These are phyloP conservation scores for Fraxinus pennsylvanica DNA, from an alignment of 257 asterid genomes.

Conservation along the genomic window DNA sequence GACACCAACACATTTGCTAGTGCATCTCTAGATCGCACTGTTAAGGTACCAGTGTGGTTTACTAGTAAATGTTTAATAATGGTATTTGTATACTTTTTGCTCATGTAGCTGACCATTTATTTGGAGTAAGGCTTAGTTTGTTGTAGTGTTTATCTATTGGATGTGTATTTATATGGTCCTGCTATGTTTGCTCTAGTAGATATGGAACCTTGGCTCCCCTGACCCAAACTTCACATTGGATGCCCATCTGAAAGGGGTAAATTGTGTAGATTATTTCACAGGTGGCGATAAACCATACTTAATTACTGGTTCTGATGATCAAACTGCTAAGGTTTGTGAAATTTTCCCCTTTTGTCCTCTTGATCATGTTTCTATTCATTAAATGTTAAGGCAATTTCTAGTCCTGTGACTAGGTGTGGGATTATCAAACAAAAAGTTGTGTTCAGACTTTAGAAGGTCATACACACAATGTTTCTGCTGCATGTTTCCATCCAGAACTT, in stretches of 20 bases:
- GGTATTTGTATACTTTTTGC: background rate
- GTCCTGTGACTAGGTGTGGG: slow-evolving; percentile 79
- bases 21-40: slow-evolving; percentile 96
- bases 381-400: too few species aligned
- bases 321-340: slow-evolving; percentile 86
- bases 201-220: slow-evolving; percentile 99
- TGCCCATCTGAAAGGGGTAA: slow-evolving; percentile 94
- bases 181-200: slow-evolving; percentile 46
- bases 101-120: too few species aligned
- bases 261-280: slow-evolving; percentile 96
- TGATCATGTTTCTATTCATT: too few species aligned
- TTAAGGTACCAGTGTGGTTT: slow-evolving; percentile 57
- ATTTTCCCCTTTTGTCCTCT: too few species aligned
- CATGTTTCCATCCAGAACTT: slow-evolving; percentile 97
- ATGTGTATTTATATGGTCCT: background rate
- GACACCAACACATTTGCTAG: slow-evolving; percentile 99
- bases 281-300: slow-evolving; percentile 96
- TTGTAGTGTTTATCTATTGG: too few species aligned
- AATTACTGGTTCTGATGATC: slow-evolving; percentile 97
- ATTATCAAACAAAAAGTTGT: slow-evolving; percentile 95
- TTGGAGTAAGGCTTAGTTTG: too few species aligned
- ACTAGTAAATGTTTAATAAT: slow-evolving; percentile 7
- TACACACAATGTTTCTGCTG: slow-evolving; percentile 97
- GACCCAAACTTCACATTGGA: slow-evolving; percentile 97
- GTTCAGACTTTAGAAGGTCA: slow-evolving; percentile 97